phyloP scores from a whole-genome alignment of 345 rosid genomes.

The Mercurialis annua region DNA sequence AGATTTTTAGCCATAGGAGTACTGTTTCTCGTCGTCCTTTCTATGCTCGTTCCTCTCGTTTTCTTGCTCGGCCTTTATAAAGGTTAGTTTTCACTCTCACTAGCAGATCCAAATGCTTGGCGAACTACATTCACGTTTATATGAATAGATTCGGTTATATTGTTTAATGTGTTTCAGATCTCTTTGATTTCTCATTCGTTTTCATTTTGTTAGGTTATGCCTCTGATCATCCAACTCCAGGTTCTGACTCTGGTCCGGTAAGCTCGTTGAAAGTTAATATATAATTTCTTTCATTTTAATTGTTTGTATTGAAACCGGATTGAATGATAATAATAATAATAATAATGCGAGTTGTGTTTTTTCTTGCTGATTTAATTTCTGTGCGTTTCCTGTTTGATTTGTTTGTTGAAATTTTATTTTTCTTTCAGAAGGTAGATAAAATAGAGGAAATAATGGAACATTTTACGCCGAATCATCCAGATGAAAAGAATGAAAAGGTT shows the following conservation, averaged over 20 bases:
- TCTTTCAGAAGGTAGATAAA: neutral
- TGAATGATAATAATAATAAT: neutral
- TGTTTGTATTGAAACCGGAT: neutral
- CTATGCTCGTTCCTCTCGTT: slow-evolving; percentile 93
- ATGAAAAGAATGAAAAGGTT: slow-evolving; percentile 10
- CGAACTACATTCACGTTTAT: neutral
- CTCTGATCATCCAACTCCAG: slow-evolving; percentile 35
- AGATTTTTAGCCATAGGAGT: slow-evolving; percentile 65
- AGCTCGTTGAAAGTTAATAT: slow-evolving; percentile 28
- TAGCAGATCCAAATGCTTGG: slow-evolving; percentile 14
- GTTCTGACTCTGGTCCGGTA: slow-evolving; percentile 40
- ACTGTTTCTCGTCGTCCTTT: slow-evolving; percentile 75
- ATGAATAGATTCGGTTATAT: neutral
- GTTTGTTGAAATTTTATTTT: too few species aligned
- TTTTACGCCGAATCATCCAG: neutral
- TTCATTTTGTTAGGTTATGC: slow-evolving; percentile 15
- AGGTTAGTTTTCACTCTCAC: slow-evolving; percentile 75
- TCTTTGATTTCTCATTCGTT: neutral
- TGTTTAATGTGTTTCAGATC: slow-evolving; percentile 11
- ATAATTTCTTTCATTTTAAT: too few species aligned
- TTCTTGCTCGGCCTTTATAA: slow-evolving; percentile 82
- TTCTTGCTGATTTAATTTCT: too few species aligned
- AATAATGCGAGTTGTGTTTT: too few species aligned
- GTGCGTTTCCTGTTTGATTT: neutral
- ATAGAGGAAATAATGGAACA: neutral